Evolutionary conservation across 805 yeast species (phyloP).

Genomic region (Ogataea degrootiae): DNA sequence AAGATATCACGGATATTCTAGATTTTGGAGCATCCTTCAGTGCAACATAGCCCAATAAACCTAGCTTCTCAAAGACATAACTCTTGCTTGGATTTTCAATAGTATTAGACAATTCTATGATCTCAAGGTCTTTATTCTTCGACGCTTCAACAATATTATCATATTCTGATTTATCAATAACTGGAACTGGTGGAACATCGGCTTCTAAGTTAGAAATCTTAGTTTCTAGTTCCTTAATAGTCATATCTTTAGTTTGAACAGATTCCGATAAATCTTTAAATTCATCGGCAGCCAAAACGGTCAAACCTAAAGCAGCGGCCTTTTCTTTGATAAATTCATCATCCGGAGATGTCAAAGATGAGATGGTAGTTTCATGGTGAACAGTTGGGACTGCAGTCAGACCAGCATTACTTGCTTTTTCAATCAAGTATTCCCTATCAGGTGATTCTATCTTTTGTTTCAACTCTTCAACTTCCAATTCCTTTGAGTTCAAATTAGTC

Average conservation of each 20-base stretch:
- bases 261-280: constrained; percentile 16
- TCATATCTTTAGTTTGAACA: background rate
- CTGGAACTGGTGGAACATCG: background rate
- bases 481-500: background rate
- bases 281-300: constrained; percentile 11
- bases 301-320: constrained; percentile 3
- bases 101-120: background rate
- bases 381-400: constrained; percentile 12
- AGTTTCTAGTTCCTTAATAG: background rate
- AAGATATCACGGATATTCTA: constrained; percentile 1
- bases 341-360: constrained; percentile 17
- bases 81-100: constrained; percentile 15
- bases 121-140: constrained; percentile 2
- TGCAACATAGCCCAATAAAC: constrained; percentile 8
- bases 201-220: background rate
- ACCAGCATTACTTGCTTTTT: constrained; percentile 15
- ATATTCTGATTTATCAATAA: background rate
- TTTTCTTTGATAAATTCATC: constrained; percentile 8
- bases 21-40: background rate
- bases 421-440: constrained; percentile 16
- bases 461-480: constrained; percentile 1
- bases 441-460: constrained; percentile 16
- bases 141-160: background rate
- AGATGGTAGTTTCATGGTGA: constrained; percentile 19
- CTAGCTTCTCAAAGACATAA: constrained; percentile 17